A percentile compares a stretch with the other conserved stretches of the same genome.
Conservation (phyloP, 192 early-diverging fungal genomes). For the Anaeromyces robustus region DNA sequence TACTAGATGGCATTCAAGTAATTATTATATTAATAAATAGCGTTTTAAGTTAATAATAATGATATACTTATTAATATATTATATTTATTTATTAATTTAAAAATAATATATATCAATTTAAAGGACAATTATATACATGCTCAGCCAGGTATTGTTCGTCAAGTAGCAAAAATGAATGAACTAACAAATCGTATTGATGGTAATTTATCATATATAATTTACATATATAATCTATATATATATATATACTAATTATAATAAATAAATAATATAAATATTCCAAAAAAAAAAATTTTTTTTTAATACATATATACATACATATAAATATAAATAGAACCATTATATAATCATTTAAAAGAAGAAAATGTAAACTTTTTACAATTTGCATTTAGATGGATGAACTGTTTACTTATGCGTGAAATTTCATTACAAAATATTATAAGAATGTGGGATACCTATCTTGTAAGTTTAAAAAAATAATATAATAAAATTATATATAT, state of each 20-base stretch:
- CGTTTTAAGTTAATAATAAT: too few relatives aligned
- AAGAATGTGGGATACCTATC: conserved; percentile 98
- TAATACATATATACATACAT: too few relatives aligned
- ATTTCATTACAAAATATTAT: conserved; percentile 71
- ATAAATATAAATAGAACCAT: too few relatives aligned
- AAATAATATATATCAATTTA: background rate
- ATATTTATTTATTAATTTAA: too few relatives aligned
- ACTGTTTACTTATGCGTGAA: conserved; percentile 96
- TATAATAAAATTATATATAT: background rate
- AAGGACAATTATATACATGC: conserved; percentile 95
- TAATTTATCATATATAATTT: too few relatives aligned
- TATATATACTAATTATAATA: too few relatives aligned
- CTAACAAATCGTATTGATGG: conserved; percentile 85
- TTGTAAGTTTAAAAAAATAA: conserved; percentile 25
- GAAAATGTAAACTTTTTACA: conserved; percentile 96
- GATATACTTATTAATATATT: too few relatives aligned
- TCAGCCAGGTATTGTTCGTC: conserved; percentile 91
- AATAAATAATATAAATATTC: too few relatives aligned
- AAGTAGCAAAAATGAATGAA: conserved; percentile 75
- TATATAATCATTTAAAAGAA: conserved; percentile 64
- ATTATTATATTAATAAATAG: background rate
- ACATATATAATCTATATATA: too few relatives aligned
- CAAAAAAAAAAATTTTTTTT: too few relatives aligned
- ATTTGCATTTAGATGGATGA: conserved; percentile 99
- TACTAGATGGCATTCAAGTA: conserved; percentile 91